Percentiles rank a stretch among this genome's conserved stretches.
These are phyloP conservation scores for Salinomyces thailandicus DNA, from an alignment of 2,329 filamentous ascomycete genomes.

Conservation along the genomic window DNA sequence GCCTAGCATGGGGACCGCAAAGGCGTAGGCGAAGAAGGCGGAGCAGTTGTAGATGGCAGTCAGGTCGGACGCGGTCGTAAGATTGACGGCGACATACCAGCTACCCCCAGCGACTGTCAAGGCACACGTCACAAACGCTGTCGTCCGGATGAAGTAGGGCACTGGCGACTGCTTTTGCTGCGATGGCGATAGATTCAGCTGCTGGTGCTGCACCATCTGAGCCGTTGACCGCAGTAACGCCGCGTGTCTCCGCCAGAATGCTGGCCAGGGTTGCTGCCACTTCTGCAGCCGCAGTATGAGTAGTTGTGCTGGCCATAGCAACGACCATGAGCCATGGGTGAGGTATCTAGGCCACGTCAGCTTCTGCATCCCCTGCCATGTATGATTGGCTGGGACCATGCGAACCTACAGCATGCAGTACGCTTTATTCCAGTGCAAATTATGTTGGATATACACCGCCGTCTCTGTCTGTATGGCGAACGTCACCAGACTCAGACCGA, in stretches of 20 bases:
- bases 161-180: conserved; percentile 43
- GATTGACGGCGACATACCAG: conserved; percentile 90
- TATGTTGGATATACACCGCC: conserved; percentile 85
- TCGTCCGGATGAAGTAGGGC: conserved; percentile 69
- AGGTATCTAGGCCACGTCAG: conserved; percentile 49
- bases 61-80: conserved; percentile 86
- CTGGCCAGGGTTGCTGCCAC: conserved; percentile 64
- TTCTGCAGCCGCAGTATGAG: conserved; percentile 70
- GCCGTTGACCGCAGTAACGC: conserved; percentile 54
- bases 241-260: conserved; percentile 72
- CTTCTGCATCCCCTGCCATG: background rate
- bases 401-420: conserved; percentile 82
- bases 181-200: conserved; percentile 51
- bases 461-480: conserved; percentile 95
- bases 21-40: conserved; percentile 96
- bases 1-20: conserved; percentile 79
- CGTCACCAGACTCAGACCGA: conserved; percentile 69
- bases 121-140: conserved; percentile 69
- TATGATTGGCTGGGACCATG: background rate
- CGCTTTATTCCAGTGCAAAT: conserved; percentile 92
- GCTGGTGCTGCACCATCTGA: conserved; percentile 77
- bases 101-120: conserved; percentile 83
- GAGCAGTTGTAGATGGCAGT: conserved; percentile 99
- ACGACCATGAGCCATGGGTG: conserved; percentile 85
- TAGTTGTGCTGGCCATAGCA: conserved; percentile 82